Evolutionary conservation across 345 rosid genomes (phyloP).

Genomic region (Heritiera fomes): DNA sequence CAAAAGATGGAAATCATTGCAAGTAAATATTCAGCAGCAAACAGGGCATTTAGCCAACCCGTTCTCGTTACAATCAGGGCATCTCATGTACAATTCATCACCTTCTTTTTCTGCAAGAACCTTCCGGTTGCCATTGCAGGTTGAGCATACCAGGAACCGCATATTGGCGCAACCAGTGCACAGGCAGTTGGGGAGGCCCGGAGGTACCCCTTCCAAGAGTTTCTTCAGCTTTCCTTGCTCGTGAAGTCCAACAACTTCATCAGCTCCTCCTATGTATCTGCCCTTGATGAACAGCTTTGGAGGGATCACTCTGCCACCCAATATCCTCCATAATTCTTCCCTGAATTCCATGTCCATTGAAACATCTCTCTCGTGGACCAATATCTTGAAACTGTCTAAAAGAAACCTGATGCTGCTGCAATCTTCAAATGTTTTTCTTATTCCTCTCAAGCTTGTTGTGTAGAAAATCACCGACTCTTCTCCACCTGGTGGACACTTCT

Average conservation of each 20-base stretch:
- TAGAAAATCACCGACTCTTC: slow-evolving; percentile 66
- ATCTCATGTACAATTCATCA: slow-evolving; percentile 37
- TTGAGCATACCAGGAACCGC: slow-evolving; percentile 64
- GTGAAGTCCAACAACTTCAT: slow-evolving; percentile 65
- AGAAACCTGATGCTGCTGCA: slow-evolving; percentile 64
- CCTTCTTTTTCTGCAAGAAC: slow-evolving; percentile 29
- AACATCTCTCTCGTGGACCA: slow-evolving; percentile 68
- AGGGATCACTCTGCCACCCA: slow-evolving; percentile 57
- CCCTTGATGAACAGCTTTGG: slow-evolving; percentile 83
- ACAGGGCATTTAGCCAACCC: slow-evolving; percentile 71
- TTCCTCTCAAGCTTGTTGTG: slow-evolving; percentile 72
- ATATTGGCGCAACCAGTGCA: slow-evolving; percentile 59
- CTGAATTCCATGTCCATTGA: slow-evolving; percentile 72
- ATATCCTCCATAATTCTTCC: slow-evolving; percentile 71
- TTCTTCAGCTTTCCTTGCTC: slow-evolving; percentile 83
- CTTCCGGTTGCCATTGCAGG: slow-evolving; percentile 73
- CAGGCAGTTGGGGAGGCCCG: slow-evolving; percentile 13
- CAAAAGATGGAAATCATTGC: neutral
- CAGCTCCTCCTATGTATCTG: slow-evolving; percentile 83
- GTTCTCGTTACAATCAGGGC: slow-evolving; percentile 78
- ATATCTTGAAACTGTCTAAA: slow-evolving; percentile 56
- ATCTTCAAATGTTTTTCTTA: slow-evolving; percentile 82
- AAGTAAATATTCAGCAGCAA: slow-evolving; percentile 38
- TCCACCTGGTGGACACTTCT: slow-evolving; percentile 72
- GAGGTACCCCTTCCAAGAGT: slow-evolving; percentile 58